phyloP scores from a whole-genome alignment of 495 filamentous ascomycete genomes.

The Saxispiralis lemnorum region DNA sequence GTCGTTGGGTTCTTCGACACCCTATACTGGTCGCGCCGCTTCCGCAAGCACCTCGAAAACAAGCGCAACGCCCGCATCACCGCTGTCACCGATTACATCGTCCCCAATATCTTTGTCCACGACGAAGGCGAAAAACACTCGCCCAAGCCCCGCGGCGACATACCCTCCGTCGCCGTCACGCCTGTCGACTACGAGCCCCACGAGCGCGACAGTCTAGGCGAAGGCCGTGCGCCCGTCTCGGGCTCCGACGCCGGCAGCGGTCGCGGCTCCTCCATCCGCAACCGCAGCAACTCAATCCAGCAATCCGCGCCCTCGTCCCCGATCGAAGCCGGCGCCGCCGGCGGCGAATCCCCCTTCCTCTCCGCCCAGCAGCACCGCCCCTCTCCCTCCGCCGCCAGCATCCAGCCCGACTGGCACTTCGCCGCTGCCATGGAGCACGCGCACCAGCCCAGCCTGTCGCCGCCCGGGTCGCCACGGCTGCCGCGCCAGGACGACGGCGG shows the following conservation, averaged over 20 bases:
- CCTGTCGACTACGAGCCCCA: conserved; percentile 11
- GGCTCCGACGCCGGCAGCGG: conserved; percentile 14
- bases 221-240: conserved; percentile 10
- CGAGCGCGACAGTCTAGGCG: conserved; percentile 1
- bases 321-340: neutral
- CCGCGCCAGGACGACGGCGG: conserved; percentile 10
- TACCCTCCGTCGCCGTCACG: conserved; percentile 18
- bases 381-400: conserved; percentile 9
- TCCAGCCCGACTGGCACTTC: conserved; percentile 24
- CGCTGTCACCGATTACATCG: conserved; percentile 57
- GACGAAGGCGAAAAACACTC: conserved; percentile 29
- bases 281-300: conserved; percentile 24
- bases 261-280: conserved; percentile 11
- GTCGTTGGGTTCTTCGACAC: conserved; percentile 95
- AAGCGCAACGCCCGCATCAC: conserved; percentile 59
- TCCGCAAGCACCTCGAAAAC: conserved; percentile 50
- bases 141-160: conserved; percentile 18
- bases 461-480: conserved; percentile 18
- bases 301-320: conserved; percentile 18
- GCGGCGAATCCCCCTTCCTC: conserved; percentile 5
- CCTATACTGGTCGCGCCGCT: conserved; percentile 70
- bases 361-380: conserved; percentile 14
- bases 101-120: conserved; percentile 84
- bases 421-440: conserved; percentile 16
- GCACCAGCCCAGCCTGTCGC: conserved; percentile 18